Percentiles rank a stretch among this genome's conserved stretches.
Evolutionary conservation across 768 basidiomycete genomes (phyloP).

Genomic region (Collybia mongolica): DNA sequence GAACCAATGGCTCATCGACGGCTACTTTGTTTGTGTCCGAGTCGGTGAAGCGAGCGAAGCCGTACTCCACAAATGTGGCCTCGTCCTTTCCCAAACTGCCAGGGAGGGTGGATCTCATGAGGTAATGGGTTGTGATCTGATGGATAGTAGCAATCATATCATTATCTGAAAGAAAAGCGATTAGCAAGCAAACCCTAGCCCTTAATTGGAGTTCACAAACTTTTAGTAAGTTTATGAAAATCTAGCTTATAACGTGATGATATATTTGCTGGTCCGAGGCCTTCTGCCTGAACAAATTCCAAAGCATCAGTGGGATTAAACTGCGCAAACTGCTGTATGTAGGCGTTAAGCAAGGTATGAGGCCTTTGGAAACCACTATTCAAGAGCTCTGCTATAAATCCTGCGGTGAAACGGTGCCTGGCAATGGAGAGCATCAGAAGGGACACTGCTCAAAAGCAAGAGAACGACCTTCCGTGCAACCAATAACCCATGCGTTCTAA

Average conservation of each 20-base stretch:
- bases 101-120: slow-evolving; percentile 39
- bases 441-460: not conserved
- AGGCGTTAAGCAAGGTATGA: slow-evolving; percentile 38
- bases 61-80: slow-evolving; percentile 39
- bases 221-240: slow-evolving; percentile 40
- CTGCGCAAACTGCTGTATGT: slow-evolving; percentile 37
- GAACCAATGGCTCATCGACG: slow-evolving; percentile 43
- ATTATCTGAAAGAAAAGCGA: slow-evolving; percentile 20
- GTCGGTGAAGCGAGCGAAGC: slow-evolving; percentile 43
- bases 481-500: slow-evolving; percentile 41
- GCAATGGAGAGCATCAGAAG: not conserved
- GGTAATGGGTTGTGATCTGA: slow-evolving; percentile 35
- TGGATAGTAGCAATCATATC: slow-evolving; percentile 38
- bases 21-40: slow-evolving; percentile 34
- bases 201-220: slow-evolving; percentile 20
- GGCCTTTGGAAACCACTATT: slow-evolving; percentile 35
- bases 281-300: slow-evolving; percentile 27
- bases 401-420: slow-evolving; percentile 47
- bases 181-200: not conserved
- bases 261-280: slow-evolving; percentile 22
- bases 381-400: slow-evolving; percentile 39
- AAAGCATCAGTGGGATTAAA: slow-evolving; percentile 37
- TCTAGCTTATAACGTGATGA: slow-evolving; percentile 37
- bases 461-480: slow-evolving; percentile 40
- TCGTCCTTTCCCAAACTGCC: slow-evolving; percentile 37